Conservation (phyloP, 2,329 filamentous ascomycete genomes). For the Coniella vitis region DNA sequence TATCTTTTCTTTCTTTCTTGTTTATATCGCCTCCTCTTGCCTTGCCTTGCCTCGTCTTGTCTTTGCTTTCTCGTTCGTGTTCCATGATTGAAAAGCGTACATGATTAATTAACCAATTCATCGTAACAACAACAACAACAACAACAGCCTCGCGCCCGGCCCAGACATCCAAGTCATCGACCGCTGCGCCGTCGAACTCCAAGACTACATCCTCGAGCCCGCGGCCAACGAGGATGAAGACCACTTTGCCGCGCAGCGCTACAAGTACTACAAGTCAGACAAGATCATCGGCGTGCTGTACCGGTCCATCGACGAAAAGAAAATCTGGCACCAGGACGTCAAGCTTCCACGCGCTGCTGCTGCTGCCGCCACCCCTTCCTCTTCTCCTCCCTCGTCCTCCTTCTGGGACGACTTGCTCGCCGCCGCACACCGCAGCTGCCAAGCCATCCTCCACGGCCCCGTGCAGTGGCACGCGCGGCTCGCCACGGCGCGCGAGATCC, state of each 20-base stretch:
- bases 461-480: slow-evolving; percentile 26
- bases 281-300: slow-evolving; percentile 67
- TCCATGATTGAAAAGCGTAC: no score
- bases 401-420: slow-evolving; percentile 39
- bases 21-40: no score
- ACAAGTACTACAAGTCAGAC: slow-evolving; percentile 57
- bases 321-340: slow-evolving; percentile 52
- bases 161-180: slow-evolving; percentile 39
- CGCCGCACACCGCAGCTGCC: slow-evolving; percentile 23
- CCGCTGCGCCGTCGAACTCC: slow-evolving; percentile 35
- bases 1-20: no score
- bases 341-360: no score
- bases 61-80: no score
- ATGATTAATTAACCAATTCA: no score
- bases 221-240: slow-evolving; percentile 37
- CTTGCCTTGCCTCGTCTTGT: no score
- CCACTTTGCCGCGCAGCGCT: slow-evolving; percentile 34
- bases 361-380: no score
- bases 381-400: no score
- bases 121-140: neutral
- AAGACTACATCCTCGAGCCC: slow-evolving; percentile 21
- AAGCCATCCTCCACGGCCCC: slow-evolving; percentile 18
- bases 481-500: slow-evolving; percentile 35
- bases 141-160: slow-evolving; percentile 39
- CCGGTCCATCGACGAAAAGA: slow-evolving; percentile 63